Evolutionary conservation across 768 basidiomycete species (phyloP), one percentile per base, ranked within the genome.

Genomic region (Suillus fuscotomentosus): DNA sequence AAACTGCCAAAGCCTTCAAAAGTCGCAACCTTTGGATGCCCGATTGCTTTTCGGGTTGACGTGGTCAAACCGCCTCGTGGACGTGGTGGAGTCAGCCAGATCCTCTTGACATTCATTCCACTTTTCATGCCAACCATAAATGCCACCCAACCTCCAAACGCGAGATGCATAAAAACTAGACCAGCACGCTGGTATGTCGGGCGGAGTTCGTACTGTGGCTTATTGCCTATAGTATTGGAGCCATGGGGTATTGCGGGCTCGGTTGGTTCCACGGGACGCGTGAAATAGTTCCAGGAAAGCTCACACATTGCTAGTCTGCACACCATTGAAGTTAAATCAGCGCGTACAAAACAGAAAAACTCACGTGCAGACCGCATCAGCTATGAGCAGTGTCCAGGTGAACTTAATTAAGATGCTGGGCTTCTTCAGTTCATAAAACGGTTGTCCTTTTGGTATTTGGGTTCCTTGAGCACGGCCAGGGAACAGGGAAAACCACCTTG

Each of bases 71-170:
- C 24, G 39, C 15, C n/a, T 68, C 67, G 9, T 65, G 69, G 27
- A 75, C 71, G 42, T 68, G 74, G 39, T 67, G 74, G 76, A 59
- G 74, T 69, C 7, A 76, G 17, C 76, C 76, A 76, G 60, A 77
- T 64, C 43, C 71, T 77, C 22, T 72, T 70, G n/a, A 70, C 73
- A 1, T 76, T 68, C 15, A 70, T 61, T 2, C 72, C 76, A 59
- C 72, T 70, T 41, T 69, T 60, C 57, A 67, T 71, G 27, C 75
- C 61, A 43, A 77, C 63, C 24, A 68, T 63, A 24, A 74, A 66
- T 22, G 76, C 76, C 41, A 74, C 67, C 57, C 69, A 63, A n/a
- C 70, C 70, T 43, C 75, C 75, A 43, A 77, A 42, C 7, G 67
- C 74, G 14, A 76, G 27, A 56, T 77, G 72, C 60, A 76, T 64